Base-by-base conservation (phyloP, 2,329 filamentous ascomycete species). In the Aureobasidium sp. region DNA sequence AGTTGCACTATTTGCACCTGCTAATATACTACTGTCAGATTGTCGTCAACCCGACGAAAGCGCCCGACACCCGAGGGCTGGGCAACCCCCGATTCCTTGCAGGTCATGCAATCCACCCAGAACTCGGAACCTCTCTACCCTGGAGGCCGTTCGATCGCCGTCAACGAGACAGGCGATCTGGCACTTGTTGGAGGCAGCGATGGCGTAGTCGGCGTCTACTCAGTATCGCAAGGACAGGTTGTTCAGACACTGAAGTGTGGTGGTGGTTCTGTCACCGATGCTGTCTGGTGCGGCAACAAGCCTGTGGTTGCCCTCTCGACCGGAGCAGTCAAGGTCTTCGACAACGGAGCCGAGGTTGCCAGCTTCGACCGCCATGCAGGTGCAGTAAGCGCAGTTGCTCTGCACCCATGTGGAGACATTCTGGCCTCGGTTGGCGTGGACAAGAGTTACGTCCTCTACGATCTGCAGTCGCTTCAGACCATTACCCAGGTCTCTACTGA, bases 361-460 rank as follows among this genome's bases (percentile, higher is more conserved):
- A 84, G 85, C 48, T 85, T 96, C 67, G 80, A 82, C n/a, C 86
- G 89, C 58, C 94, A 99, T 74, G 89, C 91, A 27, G 93, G 92
- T 5, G 81, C 89, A 61, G 88, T 86, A 1, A 94, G 87, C 8
- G 87, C 84, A 5, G 75, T 99, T 62, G 85, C 90, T 39, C 72
- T 92, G 8, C 94, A 99, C 73, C 91, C 94, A 1, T 88, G 89
- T 66, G 89, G 88, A 42, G 84, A 88, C 59, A 85, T 99, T 61
- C 74, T 97, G 50, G 93, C 90, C 2, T 96, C 93, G 0, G 89
- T 94, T 37, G 92, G 93, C 53, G 83, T 85, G 1, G 94, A 99
- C 74, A 97, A 96, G 83, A 93, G 89, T 74, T 91, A 96, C 70
- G 85, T 92, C 2, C 85, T 97, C 64, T 97, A 97, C 74, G 91